Evolutionary conservation across 1,284 basidiomycete species (phyloP), one percentile per base, ranked within the genome.

Genomic region (Veloboletus limbatus): DNA sequence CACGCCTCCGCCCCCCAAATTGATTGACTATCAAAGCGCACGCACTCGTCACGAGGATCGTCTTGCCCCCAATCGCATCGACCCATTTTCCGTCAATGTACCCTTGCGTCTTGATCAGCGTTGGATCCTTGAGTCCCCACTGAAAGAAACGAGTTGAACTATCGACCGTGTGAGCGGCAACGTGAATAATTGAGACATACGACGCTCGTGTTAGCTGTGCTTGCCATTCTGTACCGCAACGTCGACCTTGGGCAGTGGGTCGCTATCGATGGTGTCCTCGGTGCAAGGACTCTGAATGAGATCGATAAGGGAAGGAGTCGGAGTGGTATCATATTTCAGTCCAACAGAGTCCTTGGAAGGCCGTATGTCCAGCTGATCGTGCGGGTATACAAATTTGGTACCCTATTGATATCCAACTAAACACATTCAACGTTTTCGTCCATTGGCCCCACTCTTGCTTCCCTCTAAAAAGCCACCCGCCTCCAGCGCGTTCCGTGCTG

Each of bases 51-150:
- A 96, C 90, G 25, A 71, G 65, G 52, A 96, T 85, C 24, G 73
- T 88, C 40, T 74, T 77, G 10, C 85, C 85, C 31, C 79, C 80
- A 49, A 78, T 77, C n/a, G 89, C 82, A 52, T 87, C 81, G 7
- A 90, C 72, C 85, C 89, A 92, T 66, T 90, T 78, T 3, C 92
- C 92, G 59, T 82, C 79, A 60, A 97, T 88, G 54, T 84, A 79
- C 0, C 77, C 88, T 69, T 91, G 80, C 21, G 80, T 79, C 59
- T 84, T 86, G 59, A 93, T 72, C 50, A 96, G 69, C 6, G 78
- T 76, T 1, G 82, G 66, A 58, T 95, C 92, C 60, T 86, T 86
- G 49, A 95, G 73, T 32, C 80, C 82, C 65, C 85, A 81, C 85
- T 88, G 21, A 22, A 40, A 47, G 24, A 1, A 27, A 36, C 28